Base-by-base conservation (phyloP, 2,329 filamentous ascomycete species). In the Paracamarosporium sp. region DNA sequence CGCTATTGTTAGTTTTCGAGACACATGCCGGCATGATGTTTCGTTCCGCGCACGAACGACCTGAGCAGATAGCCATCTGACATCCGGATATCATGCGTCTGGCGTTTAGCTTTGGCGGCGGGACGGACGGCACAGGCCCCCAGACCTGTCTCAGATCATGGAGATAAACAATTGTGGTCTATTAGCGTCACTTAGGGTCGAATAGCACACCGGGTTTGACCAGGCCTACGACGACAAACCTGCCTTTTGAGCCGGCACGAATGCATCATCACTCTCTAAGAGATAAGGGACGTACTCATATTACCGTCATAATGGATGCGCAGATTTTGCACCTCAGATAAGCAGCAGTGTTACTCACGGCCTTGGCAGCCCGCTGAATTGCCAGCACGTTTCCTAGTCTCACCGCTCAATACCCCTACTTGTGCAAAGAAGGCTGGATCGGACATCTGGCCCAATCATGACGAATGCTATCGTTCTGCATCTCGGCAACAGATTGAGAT, bases 291-390 rank as follows among this genome's bases (percentile, higher is more conserved):
- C 41, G 28, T 22, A 15, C 31, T 11, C 22, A 1, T n/a, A 27
- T 5, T n/a, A n/a, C n/a, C n/a, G n/a, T n/a, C n/a, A n/a, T n/a
- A n/a, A n/a, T n/a, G n/a, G n/a, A n/a, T n/a, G n/a, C n/a, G 30
- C 28, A 17, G n/a, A 36, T 5, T 6, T 20, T 33, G 12, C 13
- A n/a, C 9, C 45, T 35, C 30, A 45, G 50, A 56, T 50, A 46
- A 48, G 45, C 47, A 33, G 47, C 47, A 55, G 41, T 44, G 47
- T 45, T 22, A 38, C 20, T 36, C 24, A 13, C 33, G 11, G 36
- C 20, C 56, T 64, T 66, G 56, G 56, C 56, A 52, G 31, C 46
- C 60, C 57, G 50, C 36, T 62, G 54, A 63, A 45, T 41, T 57
- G 52, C 57, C 55, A 59, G 58, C 59, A 59, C 57, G 54, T 63